Conservation (phyloP, 345 rosid genomes). For the Litchi chinensis region DNA sequence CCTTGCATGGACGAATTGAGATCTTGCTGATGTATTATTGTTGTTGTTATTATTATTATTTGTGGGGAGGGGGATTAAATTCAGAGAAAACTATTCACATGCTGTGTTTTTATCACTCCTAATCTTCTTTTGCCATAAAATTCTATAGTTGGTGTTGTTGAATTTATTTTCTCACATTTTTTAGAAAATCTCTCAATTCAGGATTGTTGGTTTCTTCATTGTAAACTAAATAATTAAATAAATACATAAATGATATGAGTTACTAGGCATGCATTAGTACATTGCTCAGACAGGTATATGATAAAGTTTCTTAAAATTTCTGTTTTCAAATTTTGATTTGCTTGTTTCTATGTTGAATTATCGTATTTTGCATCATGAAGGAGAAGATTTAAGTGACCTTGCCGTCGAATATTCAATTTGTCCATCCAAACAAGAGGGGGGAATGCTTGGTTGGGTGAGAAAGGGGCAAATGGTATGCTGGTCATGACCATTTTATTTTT, state of each 20-base stretch:
- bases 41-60: no score
- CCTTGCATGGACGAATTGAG: no score
- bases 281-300: not conserved
- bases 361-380: conserved; percentile 42
- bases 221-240: not conserved
- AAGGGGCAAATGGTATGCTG: conserved; percentile 81
- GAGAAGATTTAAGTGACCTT: conserved; percentile 92
- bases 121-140: not conserved
- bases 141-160: not conserved
- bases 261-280: not conserved
- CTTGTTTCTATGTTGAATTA: not conserved
- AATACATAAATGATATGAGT: not conserved
- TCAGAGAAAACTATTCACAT: no score
- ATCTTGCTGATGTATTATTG: no score
- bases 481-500: not conserved
- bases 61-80: no score
- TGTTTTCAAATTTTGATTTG: not conserved
- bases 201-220: not conserved
- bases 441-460: conserved; percentile 93
- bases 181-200: not conserved
- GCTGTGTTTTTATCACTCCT: not conserved
- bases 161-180: not conserved
- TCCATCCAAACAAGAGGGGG: conserved; percentile 83
- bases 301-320: not conserved
- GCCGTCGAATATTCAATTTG: conserved; percentile 81